Evolutionary conservation across 1,139 yeast genomes (phyloP).

Genomic region (Meyerozyma athensensis): DNA sequence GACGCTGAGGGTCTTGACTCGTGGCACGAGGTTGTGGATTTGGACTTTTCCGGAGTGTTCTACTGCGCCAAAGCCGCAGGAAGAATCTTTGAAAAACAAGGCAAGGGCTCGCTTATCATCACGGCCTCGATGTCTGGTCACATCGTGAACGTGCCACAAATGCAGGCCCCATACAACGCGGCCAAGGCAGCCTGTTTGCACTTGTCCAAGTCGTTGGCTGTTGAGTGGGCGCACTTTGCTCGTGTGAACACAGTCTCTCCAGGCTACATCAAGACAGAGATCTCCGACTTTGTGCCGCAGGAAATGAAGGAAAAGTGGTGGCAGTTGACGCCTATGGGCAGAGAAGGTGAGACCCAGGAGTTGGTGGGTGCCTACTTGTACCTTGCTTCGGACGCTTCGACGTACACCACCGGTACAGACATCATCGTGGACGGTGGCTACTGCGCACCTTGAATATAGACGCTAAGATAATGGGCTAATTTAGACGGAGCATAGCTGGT

Average conservation of each 20-base stretch:
- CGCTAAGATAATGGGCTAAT: too few species aligned
- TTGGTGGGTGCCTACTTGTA: constrained; percentile 81
- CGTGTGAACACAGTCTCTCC: constrained; percentile 80
- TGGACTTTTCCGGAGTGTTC: constrained; percentile 73
- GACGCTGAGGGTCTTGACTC: constrained; percentile 18
- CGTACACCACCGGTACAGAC: constrained; percentile 81
- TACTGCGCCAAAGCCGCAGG: constrained; percentile 64
- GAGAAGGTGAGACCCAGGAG: constrained; percentile 78
- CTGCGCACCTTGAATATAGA: constrained; percentile 31
- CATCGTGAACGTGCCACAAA: constrained; percentile 78
- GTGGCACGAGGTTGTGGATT: constrained; percentile 66
- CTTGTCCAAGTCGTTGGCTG: constrained; percentile 70
- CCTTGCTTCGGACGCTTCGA: constrained; percentile 74
- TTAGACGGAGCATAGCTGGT: too few species aligned
- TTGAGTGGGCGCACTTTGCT: constrained; percentile 79
- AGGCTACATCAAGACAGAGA: constrained; percentile 70
- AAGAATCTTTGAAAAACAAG: constrained; percentile 60
- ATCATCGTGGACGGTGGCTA: constrained; percentile 87
- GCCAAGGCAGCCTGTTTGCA: constrained; percentile 85
- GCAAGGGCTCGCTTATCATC: constrained; percentile 66
- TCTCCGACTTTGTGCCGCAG: constrained; percentile 50
- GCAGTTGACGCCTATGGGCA: constrained; percentile 64
- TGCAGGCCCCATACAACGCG: constrained; percentile 81
- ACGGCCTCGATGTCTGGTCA: constrained; percentile 86
- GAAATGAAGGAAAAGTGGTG: constrained; percentile 56